A percentile compares a stretch with the other conserved stretches of the same genome.
Conservation (phyloP, 2,329 filamentous ascomycete species). For the Ploettnerulaceae sp. region DNA sequence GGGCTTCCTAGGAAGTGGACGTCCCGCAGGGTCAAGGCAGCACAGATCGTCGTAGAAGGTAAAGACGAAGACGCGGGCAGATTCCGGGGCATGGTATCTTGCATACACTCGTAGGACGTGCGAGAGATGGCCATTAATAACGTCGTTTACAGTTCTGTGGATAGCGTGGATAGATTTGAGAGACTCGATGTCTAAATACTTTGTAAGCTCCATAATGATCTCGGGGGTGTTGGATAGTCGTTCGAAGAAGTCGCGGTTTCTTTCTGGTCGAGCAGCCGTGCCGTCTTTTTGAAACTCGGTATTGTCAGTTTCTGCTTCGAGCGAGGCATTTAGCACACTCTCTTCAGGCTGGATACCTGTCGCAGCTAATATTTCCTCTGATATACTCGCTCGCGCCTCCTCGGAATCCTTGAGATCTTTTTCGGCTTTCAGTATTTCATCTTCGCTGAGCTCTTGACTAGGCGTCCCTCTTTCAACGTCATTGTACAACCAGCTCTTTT, state of each 20-base stretch:
- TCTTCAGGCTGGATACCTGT: not conserved
- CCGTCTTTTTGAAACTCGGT: not conserved
- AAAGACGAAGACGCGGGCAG: slow-evolving; percentile 56
- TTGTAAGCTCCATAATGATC: not conserved
- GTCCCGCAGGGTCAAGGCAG: slow-evolving; percentile 53
- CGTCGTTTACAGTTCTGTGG: not conserved
- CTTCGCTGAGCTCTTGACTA: no score
- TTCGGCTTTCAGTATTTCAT: not conserved
- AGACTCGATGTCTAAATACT: not conserved
- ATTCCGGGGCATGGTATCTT: slow-evolving; percentile 47
- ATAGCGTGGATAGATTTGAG: not conserved
- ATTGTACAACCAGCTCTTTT: no score
- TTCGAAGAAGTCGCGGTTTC: slow-evolving; percentile 5
- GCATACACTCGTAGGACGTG: slow-evolving; percentile 55
- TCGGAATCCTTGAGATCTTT: not conserved
- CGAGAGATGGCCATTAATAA: slow-evolving; percentile 53
- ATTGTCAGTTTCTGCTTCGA: not conserved
- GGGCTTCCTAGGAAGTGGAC: slow-evolving; percentile 31
- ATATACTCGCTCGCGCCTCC: not conserved
- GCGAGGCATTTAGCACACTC: not conserved
- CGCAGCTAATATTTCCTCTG: not conserved
- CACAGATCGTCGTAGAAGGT: slow-evolving; percentile 52
- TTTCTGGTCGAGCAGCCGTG: not conserved
- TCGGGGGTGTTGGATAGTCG: not conserved
- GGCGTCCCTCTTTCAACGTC: no score